Conservation (phyloP, 2,329 filamentous ascomycete species). For the Pestalotiopsis sp. region DNA sequence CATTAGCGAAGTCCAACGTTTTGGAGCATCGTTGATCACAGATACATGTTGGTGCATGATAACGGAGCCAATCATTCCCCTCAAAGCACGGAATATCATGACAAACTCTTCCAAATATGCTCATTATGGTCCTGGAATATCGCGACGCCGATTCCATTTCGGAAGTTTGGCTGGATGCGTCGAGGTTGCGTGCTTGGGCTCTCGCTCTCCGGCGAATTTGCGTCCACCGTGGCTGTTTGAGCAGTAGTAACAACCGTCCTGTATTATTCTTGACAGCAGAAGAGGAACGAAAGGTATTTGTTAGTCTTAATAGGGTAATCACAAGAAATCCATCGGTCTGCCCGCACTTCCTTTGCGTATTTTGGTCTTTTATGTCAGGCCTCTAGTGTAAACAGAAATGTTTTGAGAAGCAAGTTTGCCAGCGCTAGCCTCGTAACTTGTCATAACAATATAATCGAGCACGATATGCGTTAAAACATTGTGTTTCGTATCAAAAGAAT, state of each 20-base stretch:
- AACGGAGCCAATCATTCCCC: neutral
- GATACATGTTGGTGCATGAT: constrained; percentile 3
- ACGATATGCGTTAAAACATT: too few species aligned
- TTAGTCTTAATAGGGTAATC: too few species aligned
- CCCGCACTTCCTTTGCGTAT: too few species aligned
- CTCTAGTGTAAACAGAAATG: too few species aligned
- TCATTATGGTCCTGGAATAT: neutral
- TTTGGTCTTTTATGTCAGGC: too few species aligned
- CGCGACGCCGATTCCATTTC: neutral
- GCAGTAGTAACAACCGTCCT: neutral
- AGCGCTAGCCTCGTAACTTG: too few species aligned
- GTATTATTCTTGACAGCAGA: too few species aligned
- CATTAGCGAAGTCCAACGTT: neutral
- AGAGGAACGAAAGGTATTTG: too few species aligned
- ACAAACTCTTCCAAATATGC: neutral
- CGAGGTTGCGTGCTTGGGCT: neutral
- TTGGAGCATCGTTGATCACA: neutral
- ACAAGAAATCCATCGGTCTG: too few species aligned
- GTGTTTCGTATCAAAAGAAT: too few species aligned
- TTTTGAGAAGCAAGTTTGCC: too few species aligned
- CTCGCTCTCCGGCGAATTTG: neutral
- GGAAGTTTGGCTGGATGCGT: neutral
- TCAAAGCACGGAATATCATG: neutral
- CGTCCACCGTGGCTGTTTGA: neutral
- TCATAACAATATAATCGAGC: too few species aligned